phyloP scores from a whole-genome alignment of 257 asterid genomes.

The Solanum sparsipilum region DNA sequence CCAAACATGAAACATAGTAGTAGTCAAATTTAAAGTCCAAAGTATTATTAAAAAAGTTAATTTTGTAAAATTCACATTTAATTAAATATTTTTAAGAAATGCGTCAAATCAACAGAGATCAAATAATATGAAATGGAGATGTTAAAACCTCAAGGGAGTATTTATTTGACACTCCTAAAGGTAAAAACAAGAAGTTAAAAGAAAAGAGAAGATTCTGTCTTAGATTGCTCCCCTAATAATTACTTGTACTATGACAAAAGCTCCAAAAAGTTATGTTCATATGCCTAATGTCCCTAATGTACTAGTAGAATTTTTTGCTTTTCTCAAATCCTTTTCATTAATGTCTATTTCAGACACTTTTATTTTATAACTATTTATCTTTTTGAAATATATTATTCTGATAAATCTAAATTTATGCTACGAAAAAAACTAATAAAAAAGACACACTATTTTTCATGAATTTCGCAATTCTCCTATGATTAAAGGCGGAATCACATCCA shows the following conservation, averaged over 20 bases:
- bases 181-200: conserved; percentile 3
- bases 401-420: background rate
- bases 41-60: background rate
- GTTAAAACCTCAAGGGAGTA: accelerated
- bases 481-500: background rate
- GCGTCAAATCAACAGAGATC: background rate
- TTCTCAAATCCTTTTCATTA: background rate
- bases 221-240: background rate
- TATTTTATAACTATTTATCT: background rate
- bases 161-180: conserved; percentile 18
- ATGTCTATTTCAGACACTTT: background rate
- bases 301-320: background rate
- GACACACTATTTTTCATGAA: background rate
- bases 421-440: background rate
- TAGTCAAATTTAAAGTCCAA: background rate
- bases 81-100: background rate
- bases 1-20: background rate
- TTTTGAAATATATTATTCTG: background rate
- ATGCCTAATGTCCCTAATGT: background rate
- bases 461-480: background rate
- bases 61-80: background rate
- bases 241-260: background rate
- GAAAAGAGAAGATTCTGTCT: background rate
- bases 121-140: background rate
- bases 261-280: background rate